Evolutionary conservation across 495 filamentous ascomycete species (phyloP), one percentile per base, ranked within the genome.

Genomic region (Daldinia vernicosa): DNA sequence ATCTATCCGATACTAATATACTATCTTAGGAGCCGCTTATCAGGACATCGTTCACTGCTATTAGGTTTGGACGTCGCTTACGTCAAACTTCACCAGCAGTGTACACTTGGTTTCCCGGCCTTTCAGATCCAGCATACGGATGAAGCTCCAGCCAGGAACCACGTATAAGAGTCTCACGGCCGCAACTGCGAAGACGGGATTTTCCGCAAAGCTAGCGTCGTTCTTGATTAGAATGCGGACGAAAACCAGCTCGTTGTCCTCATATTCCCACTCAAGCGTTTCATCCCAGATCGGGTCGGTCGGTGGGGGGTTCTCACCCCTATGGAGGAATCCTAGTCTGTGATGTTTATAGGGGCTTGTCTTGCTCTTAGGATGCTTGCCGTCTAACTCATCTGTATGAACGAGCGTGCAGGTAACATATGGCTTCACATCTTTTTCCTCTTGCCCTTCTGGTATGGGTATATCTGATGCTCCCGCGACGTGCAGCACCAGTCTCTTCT

Each of bases 341-440:
- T 85, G 84, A 26, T 80, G 80, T 60, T 78, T 80, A 55, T 86
- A 87, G 1, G 78, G 76, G 1, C 66, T 63, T 2, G 86, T 88
- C 79, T 88, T 88, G 11, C 78, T 72, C 77, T 88, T 88, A 8
- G 75, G 75, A 5, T 79, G 80, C 6, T 74, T 66, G 37, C 74
- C 77, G 0, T 76, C 65, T 19, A 81, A 50, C 65, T 81, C 77
- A 26, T 75, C 73, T 0, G 84, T 81, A 26, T 84, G 84, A 1
- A 84, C 60, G 4, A 88, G 78, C 12, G 82, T 79, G 68, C 84
- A 86, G 0, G 86, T 88, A n/a, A 88, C 56, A 58, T 88, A 88
- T 0, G 84, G 84, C 69, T 79, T 82, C 7, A 85, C 58, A 1
- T 82, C 82, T 0, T 77, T 76, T 1, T 53, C 75, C 1, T 83